Evolutionary conservation across 257 asterid genomes (phyloP).

Genomic region (Handroanthus guayacan): DNA sequence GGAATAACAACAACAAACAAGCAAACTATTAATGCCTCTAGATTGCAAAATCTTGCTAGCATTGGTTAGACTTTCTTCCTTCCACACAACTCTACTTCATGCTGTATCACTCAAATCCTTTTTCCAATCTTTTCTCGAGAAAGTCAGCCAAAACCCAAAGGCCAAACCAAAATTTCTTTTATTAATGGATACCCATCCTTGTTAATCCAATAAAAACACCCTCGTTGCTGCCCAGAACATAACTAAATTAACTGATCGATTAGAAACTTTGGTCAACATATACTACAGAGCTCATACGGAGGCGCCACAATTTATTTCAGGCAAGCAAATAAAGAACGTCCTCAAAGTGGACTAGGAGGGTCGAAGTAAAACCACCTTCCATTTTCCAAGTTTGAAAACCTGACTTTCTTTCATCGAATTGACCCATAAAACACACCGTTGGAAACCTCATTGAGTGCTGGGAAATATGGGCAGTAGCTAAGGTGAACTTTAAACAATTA

Average conservation of each 20-base stretch:
- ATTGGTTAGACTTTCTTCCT: not conserved
- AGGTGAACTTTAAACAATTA: no score
- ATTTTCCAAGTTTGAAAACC: no score
- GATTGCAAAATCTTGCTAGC: conserved; percentile 12
- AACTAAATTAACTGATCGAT: not conserved
- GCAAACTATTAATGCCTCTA: not conserved
- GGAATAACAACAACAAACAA: not conserved
- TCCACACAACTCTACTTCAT: not conserved
- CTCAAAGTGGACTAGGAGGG: not conserved
- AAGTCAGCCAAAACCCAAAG: not conserved
- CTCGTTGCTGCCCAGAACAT: not conserved
- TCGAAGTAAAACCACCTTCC: no score
- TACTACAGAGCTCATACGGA: not conserved
- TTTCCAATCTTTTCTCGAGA: not conserved
- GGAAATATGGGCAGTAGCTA: no score
- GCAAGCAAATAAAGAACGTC: not conserved
- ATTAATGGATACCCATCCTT: no score
- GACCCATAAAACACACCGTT: no score
- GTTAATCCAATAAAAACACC: no score
- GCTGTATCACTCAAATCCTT: not conserved
- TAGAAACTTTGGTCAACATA: conserved; percentile 3
- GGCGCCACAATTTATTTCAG: not conserved
- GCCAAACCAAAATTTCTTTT: not conserved
- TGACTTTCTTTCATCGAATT: no score
- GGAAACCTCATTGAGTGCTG: no score